Percentiles rank a stretch among this genome's conserved stretches.
Conservation (phyloP, 2,329 filamentous ascomycete genomes). For the Dothistroma pini region DNA sequence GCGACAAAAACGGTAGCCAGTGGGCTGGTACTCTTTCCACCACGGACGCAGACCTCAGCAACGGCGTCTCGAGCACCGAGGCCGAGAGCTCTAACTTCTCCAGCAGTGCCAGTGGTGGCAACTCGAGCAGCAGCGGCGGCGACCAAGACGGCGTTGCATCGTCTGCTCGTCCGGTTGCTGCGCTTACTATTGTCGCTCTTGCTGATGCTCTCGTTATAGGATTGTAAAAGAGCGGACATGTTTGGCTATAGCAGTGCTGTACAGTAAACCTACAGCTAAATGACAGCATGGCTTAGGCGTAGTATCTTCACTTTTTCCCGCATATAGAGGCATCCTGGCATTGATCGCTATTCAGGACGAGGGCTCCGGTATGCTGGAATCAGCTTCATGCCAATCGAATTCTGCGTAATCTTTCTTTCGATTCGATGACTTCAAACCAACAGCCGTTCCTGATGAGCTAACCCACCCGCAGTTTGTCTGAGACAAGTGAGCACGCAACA, state of each 20-base stretch:
- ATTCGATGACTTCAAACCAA: background rate
- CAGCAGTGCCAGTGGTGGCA: conserved; percentile 9
- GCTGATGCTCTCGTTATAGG: conserved; percentile 6
- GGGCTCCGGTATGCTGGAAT: background rate
- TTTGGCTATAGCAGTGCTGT: background rate
- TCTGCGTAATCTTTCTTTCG: background rate
- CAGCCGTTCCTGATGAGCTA: background rate
- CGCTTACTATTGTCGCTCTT: conserved; percentile 28
- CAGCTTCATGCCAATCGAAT: background rate
- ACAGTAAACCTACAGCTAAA: background rate
- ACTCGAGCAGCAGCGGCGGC: conserved; percentile 21
- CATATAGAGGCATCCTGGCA: background rate
- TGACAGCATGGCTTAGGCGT: background rate
- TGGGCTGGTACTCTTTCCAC: conserved; percentile 50
- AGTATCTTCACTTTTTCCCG: background rate
- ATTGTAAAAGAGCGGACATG: background rate
- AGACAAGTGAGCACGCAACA: background rate
- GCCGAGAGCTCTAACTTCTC: conserved; percentile 19
- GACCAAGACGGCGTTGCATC: conserved; percentile 23
- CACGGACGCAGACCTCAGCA: conserved; percentile 41
- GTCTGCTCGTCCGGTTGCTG: conserved; percentile 41
- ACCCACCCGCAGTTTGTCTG: background rate
- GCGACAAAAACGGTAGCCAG: conserved; percentile 43
- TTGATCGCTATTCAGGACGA: background rate
- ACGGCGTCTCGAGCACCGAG: conserved; percentile 24